A percentile compares a stretch with the other conserved stretches of the same genome.
Conservation (phyloP, 768 basidiomycete genomes). For the Lentinula edodes region DNA sequence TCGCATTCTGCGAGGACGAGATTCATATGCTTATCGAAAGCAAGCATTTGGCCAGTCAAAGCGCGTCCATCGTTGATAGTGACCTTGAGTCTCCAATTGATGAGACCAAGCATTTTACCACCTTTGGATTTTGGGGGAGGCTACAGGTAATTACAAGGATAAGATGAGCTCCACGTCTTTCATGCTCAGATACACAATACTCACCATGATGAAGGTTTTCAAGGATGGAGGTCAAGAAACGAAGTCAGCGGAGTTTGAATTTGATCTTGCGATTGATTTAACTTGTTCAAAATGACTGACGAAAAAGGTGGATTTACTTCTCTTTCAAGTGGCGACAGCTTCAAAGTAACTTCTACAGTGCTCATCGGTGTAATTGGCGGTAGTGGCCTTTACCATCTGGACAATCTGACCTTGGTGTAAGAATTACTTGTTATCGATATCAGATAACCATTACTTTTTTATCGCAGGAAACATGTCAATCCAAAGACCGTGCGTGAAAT, state of each 20-base stretch:
- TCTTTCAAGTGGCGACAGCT: neutral
- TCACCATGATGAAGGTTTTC: conserved; percentile 7
- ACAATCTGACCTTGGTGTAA: conserved; percentile 85
- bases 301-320: conserved; percentile 1
- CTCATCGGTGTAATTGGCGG: conserved; percentile 89
- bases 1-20: conserved; percentile 97
- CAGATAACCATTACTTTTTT: neutral
- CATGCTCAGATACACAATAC: neutral
- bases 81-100: conserved; percentile 97
- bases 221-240: neutral
- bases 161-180: neutral
- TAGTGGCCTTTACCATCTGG: conserved; percentile 88
- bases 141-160: conserved; percentile 17
- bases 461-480: conserved; percentile 61
- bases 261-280: neutral
- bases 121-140: conserved; percentile 96
- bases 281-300: neutral
- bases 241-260: neutral
- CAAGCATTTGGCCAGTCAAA: conserved; percentile 97
- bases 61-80: conserved; percentile 97
- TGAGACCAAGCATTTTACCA: conserved; percentile 95
- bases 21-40: conserved; percentile 99
- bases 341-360: conserved; percentile 34
- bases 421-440: conserved; percentile 21
- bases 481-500: conserved; percentile 64